phyloP scores from a whole-genome alignment of 495 filamentous ascomycete genomes.

The Symbiotaphrina buchneri region DNA sequence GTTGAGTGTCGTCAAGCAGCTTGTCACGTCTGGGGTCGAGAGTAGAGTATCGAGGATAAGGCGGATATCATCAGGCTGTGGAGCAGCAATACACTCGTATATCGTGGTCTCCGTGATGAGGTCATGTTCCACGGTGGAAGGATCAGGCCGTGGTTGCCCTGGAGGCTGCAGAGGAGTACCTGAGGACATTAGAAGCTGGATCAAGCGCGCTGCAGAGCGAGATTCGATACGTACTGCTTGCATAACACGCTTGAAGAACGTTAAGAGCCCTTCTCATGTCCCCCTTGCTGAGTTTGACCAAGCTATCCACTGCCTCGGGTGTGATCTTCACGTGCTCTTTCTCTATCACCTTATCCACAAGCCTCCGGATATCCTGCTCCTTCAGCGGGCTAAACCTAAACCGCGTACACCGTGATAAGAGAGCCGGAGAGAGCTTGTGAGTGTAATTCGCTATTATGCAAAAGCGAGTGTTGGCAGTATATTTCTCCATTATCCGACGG shows the following conservation, averaged over 20 bases:
- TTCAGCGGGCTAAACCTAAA: slow-evolving; percentile 93
- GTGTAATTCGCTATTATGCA: slow-evolving; percentile 99
- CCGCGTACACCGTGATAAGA: slow-evolving; percentile 81
- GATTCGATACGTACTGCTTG: slow-evolving; percentile 40
- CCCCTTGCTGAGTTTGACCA: slow-evolving; percentile 76
- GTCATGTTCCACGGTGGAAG: slow-evolving; percentile 32
- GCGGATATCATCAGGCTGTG: slow-evolving; percentile 72
- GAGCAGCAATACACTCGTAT: slow-evolving; percentile 93
- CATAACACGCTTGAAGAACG: slow-evolving; percentile 90
- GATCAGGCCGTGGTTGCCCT: slow-evolving; percentile 30
- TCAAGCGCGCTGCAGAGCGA: neutral
- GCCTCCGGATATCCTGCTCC: slow-evolving; percentile 52
- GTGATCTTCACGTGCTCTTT: slow-evolving; percentile 72
- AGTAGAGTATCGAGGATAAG: slow-evolving; percentile 69
- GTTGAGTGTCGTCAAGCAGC: slow-evolving; percentile 68
- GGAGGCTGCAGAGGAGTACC: slow-evolving; percentile 50
- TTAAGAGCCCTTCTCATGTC: slow-evolving; percentile 93
- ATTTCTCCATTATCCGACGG: slow-evolving; percentile 95
- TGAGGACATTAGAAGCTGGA: slow-evolving; percentile 7
- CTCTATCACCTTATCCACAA: slow-evolving; percentile 80
- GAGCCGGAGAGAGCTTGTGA: slow-evolving; percentile 88
- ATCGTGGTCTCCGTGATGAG: slow-evolving; percentile 78
- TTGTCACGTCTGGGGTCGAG: slow-evolving; percentile 61
- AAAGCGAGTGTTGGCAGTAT: slow-evolving; percentile 93
- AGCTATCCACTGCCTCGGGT: slow-evolving; percentile 49